phyloP scores from a whole-genome alignment of 306 rosid species.

The Quercus agrifolia region DNA sequence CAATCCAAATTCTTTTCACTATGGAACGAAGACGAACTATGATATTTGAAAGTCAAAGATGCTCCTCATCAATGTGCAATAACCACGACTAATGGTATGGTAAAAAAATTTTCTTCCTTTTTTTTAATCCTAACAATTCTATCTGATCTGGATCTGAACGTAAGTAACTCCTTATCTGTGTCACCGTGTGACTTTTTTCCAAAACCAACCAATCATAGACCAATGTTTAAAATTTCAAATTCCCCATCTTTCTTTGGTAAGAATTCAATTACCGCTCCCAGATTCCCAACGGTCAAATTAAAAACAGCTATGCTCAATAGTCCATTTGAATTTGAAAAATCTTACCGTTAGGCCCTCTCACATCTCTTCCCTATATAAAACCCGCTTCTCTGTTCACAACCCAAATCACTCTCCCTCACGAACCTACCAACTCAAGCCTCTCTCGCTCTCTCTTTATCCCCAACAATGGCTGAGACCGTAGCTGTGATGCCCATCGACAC shows the following conservation, averaged over 20 bases:
- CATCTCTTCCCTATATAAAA: conserved; percentile 20
- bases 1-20: no score
- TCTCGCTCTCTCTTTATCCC: not conserved
- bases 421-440: not conserved
- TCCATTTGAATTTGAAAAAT: conserved; percentile 48
- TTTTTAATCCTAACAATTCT: no score
- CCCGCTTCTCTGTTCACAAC: not conserved
- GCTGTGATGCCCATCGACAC: conserved; percentile 20
- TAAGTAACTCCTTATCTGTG: no score
- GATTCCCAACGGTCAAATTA: conserved; percentile 40
- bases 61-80: no score
- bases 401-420: not conserved
- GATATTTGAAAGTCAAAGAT: no score
- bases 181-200: no score
- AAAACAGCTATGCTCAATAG: conserved; percentile 3
- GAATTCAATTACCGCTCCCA: not conserved
- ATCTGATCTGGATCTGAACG: no score
- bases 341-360: conserved; percentile 43
- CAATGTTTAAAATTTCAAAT: not conserved
- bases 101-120: no score
- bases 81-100: no score
- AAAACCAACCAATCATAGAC: no score
- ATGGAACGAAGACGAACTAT: no score
- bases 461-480: conserved; percentile 53
- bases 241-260: not conserved